Conservation (phyloP, 2,329 filamentous ascomycete species). For the Acephala macrosclerotiorum region DNA sequence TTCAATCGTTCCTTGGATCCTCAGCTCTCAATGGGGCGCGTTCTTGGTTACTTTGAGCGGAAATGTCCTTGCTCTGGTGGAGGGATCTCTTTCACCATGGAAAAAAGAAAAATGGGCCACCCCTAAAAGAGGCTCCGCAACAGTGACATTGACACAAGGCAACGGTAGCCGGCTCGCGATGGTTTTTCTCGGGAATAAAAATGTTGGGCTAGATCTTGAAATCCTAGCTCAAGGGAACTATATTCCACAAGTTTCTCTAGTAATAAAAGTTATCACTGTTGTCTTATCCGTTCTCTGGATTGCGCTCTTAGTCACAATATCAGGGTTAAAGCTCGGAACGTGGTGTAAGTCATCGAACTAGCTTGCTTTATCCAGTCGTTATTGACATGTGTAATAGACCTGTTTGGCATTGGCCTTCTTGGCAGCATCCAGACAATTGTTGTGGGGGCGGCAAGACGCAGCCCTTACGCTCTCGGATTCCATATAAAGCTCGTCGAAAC, state of each 20-base stretch:
- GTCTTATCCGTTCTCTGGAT: neutral
- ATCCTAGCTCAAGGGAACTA: neutral
- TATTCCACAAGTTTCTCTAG: neutral
- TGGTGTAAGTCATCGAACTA: no score
- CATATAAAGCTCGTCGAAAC: no score
- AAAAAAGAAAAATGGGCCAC: conserved; percentile 47
- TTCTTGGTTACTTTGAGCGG: conserved; percentile 48
- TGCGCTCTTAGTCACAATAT: neutral
- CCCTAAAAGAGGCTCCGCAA: no score
- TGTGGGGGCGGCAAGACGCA: no score
- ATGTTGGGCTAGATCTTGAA: no score
- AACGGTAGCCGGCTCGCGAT: neutral
- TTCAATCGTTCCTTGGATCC: neutral
- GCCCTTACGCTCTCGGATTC: no score
- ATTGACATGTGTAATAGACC: no score
- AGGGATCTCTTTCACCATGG: conserved; percentile 51
- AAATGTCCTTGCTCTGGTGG: conserved; percentile 46
- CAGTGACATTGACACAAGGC: neutral
- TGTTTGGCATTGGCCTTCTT: no score
- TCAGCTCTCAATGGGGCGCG: neutral
- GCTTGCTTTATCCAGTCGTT: no score
- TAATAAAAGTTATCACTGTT: neutral
- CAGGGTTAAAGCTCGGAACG: neutral
- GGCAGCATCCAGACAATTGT: no score
- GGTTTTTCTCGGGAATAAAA: neutral